Conservation (phyloP, 1,284 basidiomycete genomes). For the Vanrija sp. region DNA sequence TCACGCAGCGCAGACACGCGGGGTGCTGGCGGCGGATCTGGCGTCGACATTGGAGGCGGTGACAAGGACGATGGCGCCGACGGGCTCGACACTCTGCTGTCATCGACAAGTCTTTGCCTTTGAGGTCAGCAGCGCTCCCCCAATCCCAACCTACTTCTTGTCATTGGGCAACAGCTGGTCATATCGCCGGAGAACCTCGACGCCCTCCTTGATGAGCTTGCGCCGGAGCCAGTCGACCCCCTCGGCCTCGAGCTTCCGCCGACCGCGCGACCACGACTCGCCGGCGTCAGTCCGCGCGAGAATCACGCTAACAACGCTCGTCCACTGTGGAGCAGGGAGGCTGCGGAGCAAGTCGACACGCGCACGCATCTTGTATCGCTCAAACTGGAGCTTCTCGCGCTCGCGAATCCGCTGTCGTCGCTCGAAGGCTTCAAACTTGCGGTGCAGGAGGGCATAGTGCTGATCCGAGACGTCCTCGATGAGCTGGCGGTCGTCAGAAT, state of each 20-base stretch:
- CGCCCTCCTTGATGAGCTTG: constrained; percentile 38
- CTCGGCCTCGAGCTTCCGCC: constrained; percentile 27
- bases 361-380: constrained; percentile 84
- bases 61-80: background rate
- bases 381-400: constrained; percentile 82
- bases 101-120: background rate
- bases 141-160: constrained; percentile 16
- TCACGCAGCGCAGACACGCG: background rate
- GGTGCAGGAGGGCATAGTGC: constrained; percentile 77
- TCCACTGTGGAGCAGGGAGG: constrained; percentile 31
- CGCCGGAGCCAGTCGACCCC: constrained; percentile 39
- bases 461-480: constrained; percentile 73
- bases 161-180: constrained; percentile 17
- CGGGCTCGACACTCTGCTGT: background rate
- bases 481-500: constrained; percentile 49
- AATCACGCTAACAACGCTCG: constrained; percentile 22
- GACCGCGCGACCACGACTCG: constrained; percentile 28
- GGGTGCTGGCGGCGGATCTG: background rate
- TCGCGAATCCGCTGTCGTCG: constrained; percentile 78
- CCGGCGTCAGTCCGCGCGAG: constrained; percentile 9
- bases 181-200: constrained; percentile 38
- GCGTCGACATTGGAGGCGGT: background rate
- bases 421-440: constrained; percentile 80
- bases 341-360: constrained; percentile 75
- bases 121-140: background rate